Percentiles rank a stretch among this genome's conserved stretches.
phyloP scores from a whole-genome alignment of 139 green algal genomes.

The Coccomyxa sp. region DNA sequence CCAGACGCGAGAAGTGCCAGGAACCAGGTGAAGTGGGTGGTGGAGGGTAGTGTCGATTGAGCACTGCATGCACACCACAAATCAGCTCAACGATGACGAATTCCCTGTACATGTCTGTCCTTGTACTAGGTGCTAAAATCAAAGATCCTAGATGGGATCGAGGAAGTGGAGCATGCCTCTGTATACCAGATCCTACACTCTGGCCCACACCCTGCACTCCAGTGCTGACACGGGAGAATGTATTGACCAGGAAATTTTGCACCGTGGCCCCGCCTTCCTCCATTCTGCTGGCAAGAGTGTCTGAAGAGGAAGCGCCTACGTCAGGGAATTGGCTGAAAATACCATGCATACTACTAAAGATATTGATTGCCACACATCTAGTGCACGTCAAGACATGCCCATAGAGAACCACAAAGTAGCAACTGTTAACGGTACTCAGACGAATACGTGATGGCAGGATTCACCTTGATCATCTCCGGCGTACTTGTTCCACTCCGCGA shows the following conservation, averaged over 20 bases:
- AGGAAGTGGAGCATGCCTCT: background rate
- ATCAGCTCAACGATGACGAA: background rate
- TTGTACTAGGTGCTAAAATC: too few species aligned
- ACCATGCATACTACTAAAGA: background rate
- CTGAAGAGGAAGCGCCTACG: slow-evolving; percentile 6
- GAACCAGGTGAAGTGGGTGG: slow-evolving; percentile 53
- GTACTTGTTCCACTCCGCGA: slow-evolving; percentile 52
- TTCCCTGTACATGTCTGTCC: too few species aligned
- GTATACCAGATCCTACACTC: too few species aligned
- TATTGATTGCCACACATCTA: background rate
- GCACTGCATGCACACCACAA: background rate
- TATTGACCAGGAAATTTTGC: background rate
- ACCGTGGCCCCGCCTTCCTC: slow-evolving; percentile 30
- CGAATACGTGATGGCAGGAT: background rate
- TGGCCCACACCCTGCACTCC: slow-evolving; percentile 14
- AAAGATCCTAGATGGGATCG: background rate
- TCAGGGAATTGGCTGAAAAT: background rate
- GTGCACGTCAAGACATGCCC: background rate
- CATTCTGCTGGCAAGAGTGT: slow-evolving; percentile 16
- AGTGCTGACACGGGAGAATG: slow-evolving; percentile 1
- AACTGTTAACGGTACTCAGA: background rate
- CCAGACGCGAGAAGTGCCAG: slow-evolving; percentile 55
- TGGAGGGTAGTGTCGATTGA: slow-evolving; percentile 21
- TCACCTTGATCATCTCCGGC: slow-evolving; percentile 7
- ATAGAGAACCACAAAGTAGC: too few species aligned